Conservation (phyloP, 2,329 filamentous ascomycete species). For the Paecilomyces dactylethromorphus region DNA sequence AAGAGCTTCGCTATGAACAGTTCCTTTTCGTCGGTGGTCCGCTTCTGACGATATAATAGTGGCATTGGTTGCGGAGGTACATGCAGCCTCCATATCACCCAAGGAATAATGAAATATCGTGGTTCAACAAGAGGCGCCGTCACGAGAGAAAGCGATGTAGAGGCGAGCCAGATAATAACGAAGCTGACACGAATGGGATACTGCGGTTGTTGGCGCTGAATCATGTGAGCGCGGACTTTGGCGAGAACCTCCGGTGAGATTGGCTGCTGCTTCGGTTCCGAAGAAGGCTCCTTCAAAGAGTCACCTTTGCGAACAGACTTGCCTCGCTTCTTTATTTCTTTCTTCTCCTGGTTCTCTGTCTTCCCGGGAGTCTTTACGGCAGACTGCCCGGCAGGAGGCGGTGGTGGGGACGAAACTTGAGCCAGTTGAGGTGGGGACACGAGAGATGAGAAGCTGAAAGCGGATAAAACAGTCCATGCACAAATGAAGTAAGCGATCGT, state of each 20-base stretch:
- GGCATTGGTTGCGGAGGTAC: slow-evolving; percentile 48
- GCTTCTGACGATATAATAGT: slow-evolving; percentile 19
- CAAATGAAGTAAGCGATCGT: slow-evolving; percentile 64
- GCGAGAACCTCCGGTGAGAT: slow-evolving; percentile 21
- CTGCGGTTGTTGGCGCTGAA: slow-evolving; percentile 22
- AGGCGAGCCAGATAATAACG: slow-evolving; percentile 56
- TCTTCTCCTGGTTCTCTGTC: slow-evolving; percentile 12
- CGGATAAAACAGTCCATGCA: slow-evolving; percentile 61
- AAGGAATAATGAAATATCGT: slow-evolving; percentile 91
- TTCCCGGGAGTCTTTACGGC: slow-evolving; percentile 9
- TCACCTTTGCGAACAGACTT: slow-evolving; percentile 9
- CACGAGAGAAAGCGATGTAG: slow-evolving; percentile 71
- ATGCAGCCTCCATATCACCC: slow-evolving; percentile 85
- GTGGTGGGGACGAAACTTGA: slow-evolving; percentile 7
- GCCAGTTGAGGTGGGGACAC: slow-evolving; percentile 12
- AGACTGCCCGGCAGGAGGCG: slow-evolving; percentile 10
- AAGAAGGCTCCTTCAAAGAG: slow-evolving; percentile 4
- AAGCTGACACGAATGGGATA: slow-evolving; percentile 42
- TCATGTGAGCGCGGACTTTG: slow-evolving; percentile 21
- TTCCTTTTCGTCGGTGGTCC: slow-evolving; percentile 14
- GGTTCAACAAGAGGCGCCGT: slow-evolving; percentile 92
- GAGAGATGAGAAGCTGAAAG: slow-evolving; percentile 45
- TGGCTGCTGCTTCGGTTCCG: slow-evolving; percentile 12
- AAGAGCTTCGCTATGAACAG: slow-evolving; percentile 19
- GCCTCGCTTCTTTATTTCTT: slow-evolving; percentile 15